Evolutionary conservation across 495 filamentous ascomycete species (phyloP).

Genomic region (Aspergillus affinis): DNA sequence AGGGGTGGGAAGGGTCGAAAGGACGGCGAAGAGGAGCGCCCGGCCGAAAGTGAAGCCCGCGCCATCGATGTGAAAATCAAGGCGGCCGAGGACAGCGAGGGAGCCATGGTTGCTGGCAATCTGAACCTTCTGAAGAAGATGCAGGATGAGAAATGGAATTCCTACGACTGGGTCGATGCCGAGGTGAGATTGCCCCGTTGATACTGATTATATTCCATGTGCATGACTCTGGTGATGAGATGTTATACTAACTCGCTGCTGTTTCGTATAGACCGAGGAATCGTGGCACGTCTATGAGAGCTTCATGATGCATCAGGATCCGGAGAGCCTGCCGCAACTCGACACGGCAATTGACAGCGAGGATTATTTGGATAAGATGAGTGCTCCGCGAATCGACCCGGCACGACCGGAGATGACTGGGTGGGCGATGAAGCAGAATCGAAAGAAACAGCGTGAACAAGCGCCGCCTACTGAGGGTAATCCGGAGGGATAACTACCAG

Average conservation of each 20-base stretch:
- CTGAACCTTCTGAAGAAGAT: constrained; percentile 56
- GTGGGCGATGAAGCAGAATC: constrained; percentile 52
- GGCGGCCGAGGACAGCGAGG: constrained; percentile 55
- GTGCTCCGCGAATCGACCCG: constrained; percentile 59
- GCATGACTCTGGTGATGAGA: not conserved
- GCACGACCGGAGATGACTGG: constrained; percentile 47
- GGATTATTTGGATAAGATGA: constrained; percentile 65
- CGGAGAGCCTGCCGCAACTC: constrained; percentile 48
- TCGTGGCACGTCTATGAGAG: constrained; percentile 62
- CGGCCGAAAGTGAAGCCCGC: constrained; percentile 52
- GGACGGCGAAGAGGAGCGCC: constrained; percentile 46
- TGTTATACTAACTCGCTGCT: constrained; percentile 18
- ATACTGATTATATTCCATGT: not conserved
- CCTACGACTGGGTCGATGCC: constrained; percentile 65
- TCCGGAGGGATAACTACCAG: constrained; percentile 17
- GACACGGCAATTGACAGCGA: constrained; percentile 53
- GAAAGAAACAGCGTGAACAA: constrained; percentile 33
- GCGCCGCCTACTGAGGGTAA: constrained; percentile 20
- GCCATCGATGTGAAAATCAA: constrained; percentile 70
- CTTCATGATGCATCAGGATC: constrained; percentile 57
- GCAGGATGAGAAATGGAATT: constrained; percentile 68
- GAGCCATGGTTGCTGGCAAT: constrained; percentile 47
- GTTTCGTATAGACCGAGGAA: constrained; percentile 47
- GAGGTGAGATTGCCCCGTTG: constrained; percentile 45
- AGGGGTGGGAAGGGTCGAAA: constrained; percentile 35